Conservation (phyloP, 2,329 filamentous ascomycete genomes). For the Trichophyton equinum region DNA sequence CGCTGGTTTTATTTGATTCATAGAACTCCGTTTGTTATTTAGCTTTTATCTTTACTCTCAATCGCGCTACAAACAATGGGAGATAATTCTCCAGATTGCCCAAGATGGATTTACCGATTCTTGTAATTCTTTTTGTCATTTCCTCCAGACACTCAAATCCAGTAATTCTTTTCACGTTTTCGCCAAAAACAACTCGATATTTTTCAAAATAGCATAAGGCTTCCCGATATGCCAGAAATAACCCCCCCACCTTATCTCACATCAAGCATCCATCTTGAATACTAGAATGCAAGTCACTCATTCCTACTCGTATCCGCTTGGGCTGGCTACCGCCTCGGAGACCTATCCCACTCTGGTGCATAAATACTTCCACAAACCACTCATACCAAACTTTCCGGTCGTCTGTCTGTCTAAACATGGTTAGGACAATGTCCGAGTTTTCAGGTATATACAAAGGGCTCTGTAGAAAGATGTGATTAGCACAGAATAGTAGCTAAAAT, state of each 20-base stretch:
- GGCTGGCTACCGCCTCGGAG: neutral
- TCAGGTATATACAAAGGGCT: constrained; percentile 75
- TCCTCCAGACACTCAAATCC: too few species aligned
- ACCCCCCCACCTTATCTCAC: constrained; percentile 19
- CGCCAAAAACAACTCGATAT: neutral
- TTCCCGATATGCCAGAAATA: neutral
- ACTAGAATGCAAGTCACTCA: constrained; percentile 37
- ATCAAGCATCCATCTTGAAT: constrained; percentile 40
- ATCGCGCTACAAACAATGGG: too few species aligned
- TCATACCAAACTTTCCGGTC: constrained; percentile 97
- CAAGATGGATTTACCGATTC: too few species aligned
- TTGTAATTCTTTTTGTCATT: too few species aligned
- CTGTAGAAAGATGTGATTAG: constrained; percentile 34
- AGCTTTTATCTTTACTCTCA: neutral
- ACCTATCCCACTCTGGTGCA: constrained; percentile 19
- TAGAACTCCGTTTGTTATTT: neutral
- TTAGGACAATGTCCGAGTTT: constrained; percentile 72
- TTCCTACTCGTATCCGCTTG: constrained; percentile 23
- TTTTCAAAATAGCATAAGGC: too few species aligned
- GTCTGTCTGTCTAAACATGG: constrained; percentile 93
- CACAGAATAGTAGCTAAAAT: neutral
- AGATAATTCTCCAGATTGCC: too few species aligned
- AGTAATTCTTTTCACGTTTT: too few species aligned
- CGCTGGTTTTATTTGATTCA: neutral
- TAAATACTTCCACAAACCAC: constrained; percentile 83